Conservation (phyloP, 2,329 filamentous ascomycete species). For the Fonsecaea pugnacius region DNA sequence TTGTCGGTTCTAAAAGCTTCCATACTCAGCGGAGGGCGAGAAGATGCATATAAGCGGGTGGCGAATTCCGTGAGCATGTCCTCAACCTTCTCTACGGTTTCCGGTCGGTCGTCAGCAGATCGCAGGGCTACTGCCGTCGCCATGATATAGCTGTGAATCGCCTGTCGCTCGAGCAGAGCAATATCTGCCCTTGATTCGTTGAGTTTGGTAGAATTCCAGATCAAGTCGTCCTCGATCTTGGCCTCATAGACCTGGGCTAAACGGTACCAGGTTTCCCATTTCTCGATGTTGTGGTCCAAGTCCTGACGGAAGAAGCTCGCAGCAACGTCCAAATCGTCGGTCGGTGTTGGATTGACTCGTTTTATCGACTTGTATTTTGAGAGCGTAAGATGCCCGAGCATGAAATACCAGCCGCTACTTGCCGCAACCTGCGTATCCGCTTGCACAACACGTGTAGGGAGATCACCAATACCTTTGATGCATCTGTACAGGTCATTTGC, state of each 20-base stretch:
- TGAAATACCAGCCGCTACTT: conserved; percentile 86
- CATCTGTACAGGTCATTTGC: conserved; percentile 78
- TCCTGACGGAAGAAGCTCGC: conserved; percentile 80
- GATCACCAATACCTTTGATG: conserved; percentile 74
- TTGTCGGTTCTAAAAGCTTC: conserved; percentile 66
- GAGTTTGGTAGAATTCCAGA: conserved; percentile 89
- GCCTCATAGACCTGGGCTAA: conserved; percentile 86
- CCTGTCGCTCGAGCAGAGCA: conserved; percentile 73
- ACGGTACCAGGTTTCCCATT: conserved; percentile 90
- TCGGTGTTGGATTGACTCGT: conserved; percentile 75
- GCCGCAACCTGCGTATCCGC: conserved; percentile 72
- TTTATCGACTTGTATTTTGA: conserved; percentile 83
- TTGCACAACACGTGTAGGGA: conserved; percentile 72
- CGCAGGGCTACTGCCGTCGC: conserved; percentile 66
- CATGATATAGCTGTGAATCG: conserved; percentile 81
- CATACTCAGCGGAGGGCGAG: conserved; percentile 70
- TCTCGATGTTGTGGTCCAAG: conserved; percentile 77
- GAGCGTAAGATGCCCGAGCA: conserved; percentile 84
- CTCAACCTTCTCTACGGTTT: conserved; percentile 62
- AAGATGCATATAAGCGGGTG: conserved; percentile 69
- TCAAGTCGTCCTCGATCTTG: conserved; percentile 81
- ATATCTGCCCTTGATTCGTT: conserved; percentile 80
- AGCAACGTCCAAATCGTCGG: conserved; percentile 81
- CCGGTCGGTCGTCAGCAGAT: conserved; percentile 58
- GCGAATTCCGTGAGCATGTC: conserved; percentile 72